Base-by-base conservation (phyloP, 345 rosid species). In the Mangifera indica region DNA sequence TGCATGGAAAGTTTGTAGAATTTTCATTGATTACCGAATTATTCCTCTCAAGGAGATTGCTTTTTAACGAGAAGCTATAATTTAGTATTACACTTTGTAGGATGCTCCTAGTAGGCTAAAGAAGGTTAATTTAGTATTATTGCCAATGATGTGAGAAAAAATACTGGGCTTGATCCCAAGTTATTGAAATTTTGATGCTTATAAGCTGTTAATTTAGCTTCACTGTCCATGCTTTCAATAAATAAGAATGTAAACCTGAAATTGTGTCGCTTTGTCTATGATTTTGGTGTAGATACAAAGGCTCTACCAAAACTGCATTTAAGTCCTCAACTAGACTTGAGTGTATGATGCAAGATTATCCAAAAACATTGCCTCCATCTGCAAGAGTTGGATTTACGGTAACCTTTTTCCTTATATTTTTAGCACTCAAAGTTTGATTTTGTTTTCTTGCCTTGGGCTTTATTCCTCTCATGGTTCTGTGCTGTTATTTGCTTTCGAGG, bases 311-410 rank as follows among this genome's bases (percentile, higher is more conserved):
- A 85, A 84, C 98, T 72, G 79, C 88, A 60, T 91, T 93, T 60
- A 91, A 89, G 78, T 93, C 98, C 70, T 91, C 98, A 60, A 91
- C 98, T 79, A 87, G 98, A 52, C 84, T 95, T 42, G 98, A 95
- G 78, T 95, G 99, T 67, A 92, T 90, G 99, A 95, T 95, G 99
- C 99, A 92, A 85, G 98, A 95, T 78, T 92, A 95, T 82, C 97
- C 97, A 60, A 92, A 92, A 80, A 95, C 99, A 61, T 74, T 95
- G 80, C 90, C 98, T 56, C 88, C 98, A 52, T 69, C 97, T 21
- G 89, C 97, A 75, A 74, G 87, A 62, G 97, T 92, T 79, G 98
- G 98, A 71, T 94, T 91, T 79, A 90, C 97, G 82, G 99, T 94
- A 88, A 84, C 59, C 57, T 60, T 44, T 44, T 60, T 57, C 64